These are phyloP conservation scores for Chlamydomonas incerta DNA, from an alignment of 139 green algal species.

Conservation along the genomic window DNA sequence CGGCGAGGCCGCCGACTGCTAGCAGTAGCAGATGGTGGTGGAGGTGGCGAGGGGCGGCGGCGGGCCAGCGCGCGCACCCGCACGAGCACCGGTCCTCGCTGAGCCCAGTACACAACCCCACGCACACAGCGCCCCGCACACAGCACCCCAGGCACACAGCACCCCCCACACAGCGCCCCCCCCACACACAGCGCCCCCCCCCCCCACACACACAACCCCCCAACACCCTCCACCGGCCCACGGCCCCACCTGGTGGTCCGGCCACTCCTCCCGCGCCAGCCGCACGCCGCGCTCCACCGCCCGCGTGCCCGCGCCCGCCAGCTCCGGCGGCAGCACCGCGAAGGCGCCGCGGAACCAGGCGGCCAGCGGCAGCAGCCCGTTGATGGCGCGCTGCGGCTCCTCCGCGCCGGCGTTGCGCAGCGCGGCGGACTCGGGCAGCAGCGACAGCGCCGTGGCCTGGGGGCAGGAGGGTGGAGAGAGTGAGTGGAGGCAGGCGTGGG, in stretches of 20 bases:
- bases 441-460: slow-evolving; percentile 67
- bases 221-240: background rate
- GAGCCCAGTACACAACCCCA: too few species aligned
- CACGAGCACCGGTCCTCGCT: too few species aligned
- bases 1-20: background rate
- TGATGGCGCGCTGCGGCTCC: slow-evolving; percentile 39
- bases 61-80: too few species aligned
- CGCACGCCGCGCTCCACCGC: background rate
- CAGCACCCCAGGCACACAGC: too few species aligned
- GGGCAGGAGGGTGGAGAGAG: background rate
- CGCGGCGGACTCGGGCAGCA: slow-evolving; percentile 34
- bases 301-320: slow-evolving; percentile 17
- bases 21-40: too few species aligned
- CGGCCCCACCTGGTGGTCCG: slow-evolving; percentile 11
- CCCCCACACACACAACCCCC: background rate
- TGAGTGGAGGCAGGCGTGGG: background rate
- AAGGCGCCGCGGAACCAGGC: slow-evolving; percentile 53
- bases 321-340: slow-evolving; percentile 28
- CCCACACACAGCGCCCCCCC: too few species aligned
- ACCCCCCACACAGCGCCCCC: too few species aligned
- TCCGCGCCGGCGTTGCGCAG: slow-evolving; percentile 18
- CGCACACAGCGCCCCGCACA: too few species aligned
- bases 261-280: background rate
- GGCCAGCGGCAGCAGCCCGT: slow-evolving; percentile 53
- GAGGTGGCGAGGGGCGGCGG: too few species aligned